A percentile compares a stretch with the other conserved stretches of the same genome.
Conservation (phyloP, 2,329 filamentous ascomycete genomes). For the Alternaria alternata region DNA sequence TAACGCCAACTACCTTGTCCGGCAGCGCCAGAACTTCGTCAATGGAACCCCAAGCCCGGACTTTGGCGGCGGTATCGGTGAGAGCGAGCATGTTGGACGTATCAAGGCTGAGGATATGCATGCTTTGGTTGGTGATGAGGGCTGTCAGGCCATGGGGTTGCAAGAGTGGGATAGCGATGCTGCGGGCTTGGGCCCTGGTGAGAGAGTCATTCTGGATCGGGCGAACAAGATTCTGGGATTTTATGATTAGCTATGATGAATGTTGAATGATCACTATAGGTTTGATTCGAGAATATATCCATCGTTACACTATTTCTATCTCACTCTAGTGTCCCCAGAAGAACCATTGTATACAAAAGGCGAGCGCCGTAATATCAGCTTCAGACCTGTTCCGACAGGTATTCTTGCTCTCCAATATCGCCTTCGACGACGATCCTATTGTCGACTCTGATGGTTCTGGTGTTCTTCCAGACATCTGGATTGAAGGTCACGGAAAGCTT, state of each 20-base stretch:
- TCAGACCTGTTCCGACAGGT: no score
- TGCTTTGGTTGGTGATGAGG: slow-evolving; percentile 54
- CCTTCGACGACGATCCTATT: no score
- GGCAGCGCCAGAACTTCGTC: slow-evolving; percentile 76
- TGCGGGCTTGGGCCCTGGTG: slow-evolving; percentile 57
- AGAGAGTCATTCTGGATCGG: slow-evolving; percentile 60
- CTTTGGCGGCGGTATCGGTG: slow-evolving; percentile 69
- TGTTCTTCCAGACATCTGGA: no score
- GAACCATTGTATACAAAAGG: not conserved
- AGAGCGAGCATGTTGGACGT: slow-evolving; percentile 59
- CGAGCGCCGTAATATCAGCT: no score
- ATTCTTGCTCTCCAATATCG: no score
- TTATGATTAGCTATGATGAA: slow-evolving; percentile 26
- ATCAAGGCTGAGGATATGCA: slow-evolving; percentile 51
- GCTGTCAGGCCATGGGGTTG: slow-evolving; percentile 64
- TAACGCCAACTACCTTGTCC: slow-evolving; percentile 75
- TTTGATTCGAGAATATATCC: not conserved
- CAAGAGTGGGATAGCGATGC: slow-evolving; percentile 59
- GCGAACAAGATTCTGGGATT: slow-evolving; percentile 66
- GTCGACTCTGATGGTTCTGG: no score
- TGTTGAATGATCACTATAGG: no score
- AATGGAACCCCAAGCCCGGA: slow-evolving; percentile 62
- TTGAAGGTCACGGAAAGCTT: no score
- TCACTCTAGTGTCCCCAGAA: no score
- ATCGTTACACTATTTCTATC: no score